Percentiles rank a stretch among this genome's conserved stretches.
These are phyloP conservation scores for Sporothrix curviconia DNA, from an alignment of 2,329 filamentous ascomycete species.

Conservation along the genomic window DNA sequence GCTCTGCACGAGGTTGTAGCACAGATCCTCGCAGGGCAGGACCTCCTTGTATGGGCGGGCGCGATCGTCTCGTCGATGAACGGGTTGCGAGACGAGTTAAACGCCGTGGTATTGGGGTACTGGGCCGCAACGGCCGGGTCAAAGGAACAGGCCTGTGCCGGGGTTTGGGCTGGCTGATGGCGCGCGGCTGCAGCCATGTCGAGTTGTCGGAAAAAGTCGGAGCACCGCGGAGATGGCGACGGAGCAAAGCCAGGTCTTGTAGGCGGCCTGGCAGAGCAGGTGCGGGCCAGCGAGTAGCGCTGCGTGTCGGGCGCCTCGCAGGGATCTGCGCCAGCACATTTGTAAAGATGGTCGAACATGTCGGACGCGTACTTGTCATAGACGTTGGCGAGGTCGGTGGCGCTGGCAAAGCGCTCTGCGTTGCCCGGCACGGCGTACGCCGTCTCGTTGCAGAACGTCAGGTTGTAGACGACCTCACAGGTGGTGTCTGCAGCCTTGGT, in stretches of 20 bases:
- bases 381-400: conserved; percentile 55
- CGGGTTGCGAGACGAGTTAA: conserved; percentile 58
- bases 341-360: conserved; percentile 71
- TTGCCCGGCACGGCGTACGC: conserved; percentile 90
- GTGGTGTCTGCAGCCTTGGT: conserved; percentile 62
- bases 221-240: conserved; percentile 88
- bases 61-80: conserved; percentile 64
- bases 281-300: conserved; percentile 72
- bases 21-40: conserved; percentile 80
- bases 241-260: conserved; percentile 92
- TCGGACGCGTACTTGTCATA: conserved; percentile 70
- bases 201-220: conserved; percentile 59
- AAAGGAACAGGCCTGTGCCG: conserved; percentile 54
- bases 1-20: conserved; percentile 75
- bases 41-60: conserved; percentile 90
- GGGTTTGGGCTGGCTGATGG: conserved; percentile 64
- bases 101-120: conserved; percentile 30
- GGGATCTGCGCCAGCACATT: conserved; percentile 73
- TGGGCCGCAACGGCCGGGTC: conserved; percentile 27
- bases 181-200: conserved; percentile 59
- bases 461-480: conserved; percentile 77
- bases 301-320: conserved; percentile 71
- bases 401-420: conserved; percentile 52
- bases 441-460: conserved; percentile 82
- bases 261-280: conserved; percentile 71